Evolutionary conservation across 345 rosid genomes (phyloP), one percentile per base, ranked within the genome.

Genomic region (Camelina neglecta): DNA sequence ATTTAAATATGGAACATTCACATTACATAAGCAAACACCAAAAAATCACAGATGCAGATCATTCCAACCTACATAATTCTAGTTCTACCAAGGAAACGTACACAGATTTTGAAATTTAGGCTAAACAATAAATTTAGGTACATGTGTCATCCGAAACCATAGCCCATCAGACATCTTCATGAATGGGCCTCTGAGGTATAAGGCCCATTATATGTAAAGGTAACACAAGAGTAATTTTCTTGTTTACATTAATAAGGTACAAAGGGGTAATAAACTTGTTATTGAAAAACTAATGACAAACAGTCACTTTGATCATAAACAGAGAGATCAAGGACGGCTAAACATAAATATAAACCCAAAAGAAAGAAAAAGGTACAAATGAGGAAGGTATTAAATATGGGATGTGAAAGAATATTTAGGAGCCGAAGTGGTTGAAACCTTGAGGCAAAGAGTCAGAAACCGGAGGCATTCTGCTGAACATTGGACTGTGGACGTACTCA

Each of bases 401-500:
- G 33, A 38, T 35, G 70, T 61, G 16, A 50, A 83, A 73, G 73
- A 81, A 35, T 29, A 29, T 29, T 12, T 88, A 83, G 20, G 93
- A 81, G 50, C 90, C 93, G 76, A 88, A 74, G 73, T 85, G 82
- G 67, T 65, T 77, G 59, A 88, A 88, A 53, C 71, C 67, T 51
- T 89, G 93, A 2, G 89, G 86, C n/a, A 56, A 76, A 13, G 84
- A 44, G 60, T 91, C 97, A 5, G 95, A 86, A 60, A 82, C 93
- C 9, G 91, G 83, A 7, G 97, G 97, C 97, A 91, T 91, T 78
- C 86, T 87, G 81, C 95, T 91, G 62, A 91, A 91, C 45, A 89
- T 85, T 7, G 97, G 97, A 63, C 95, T 92, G 48, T 92, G 95
- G 42, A 88, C 90, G 24, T 89, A 91, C 72, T 85, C 80, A 64